Evolutionary conservation across 2,329 filamentous ascomycete species (phyloP), one percentile per base, ranked within the genome.

Genomic region (Aureobasidium uvarum): DNA sequence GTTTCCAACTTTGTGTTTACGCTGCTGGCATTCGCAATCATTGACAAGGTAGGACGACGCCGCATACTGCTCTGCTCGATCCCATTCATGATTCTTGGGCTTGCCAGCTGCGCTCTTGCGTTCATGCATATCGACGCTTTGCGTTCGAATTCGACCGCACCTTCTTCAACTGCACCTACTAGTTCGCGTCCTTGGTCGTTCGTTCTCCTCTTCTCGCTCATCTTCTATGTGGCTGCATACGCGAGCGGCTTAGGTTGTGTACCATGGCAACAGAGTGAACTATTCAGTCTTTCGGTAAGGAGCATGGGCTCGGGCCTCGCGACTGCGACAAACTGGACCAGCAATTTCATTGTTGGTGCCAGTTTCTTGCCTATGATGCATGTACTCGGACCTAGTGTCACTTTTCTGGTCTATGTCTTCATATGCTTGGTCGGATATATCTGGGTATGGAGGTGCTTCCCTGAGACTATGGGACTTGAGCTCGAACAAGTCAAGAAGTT

Each of bases 231-330:
- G 1, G 89, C 91, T 10, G 83, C 89, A 0, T 98, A 96, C 74
- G 94, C 94, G 1, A 81, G 93, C 1, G 94, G 94, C 2, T 83
- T 98, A 2, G 94, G 94, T 10, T 96, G 92, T 71, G 92, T 98
- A 2, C 93, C 94, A 0, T 98, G 94, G 94, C 94, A 96, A 83
- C 93, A 96, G 78, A 91, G 89, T 70, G 94, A 98, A 78, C 84
- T 74, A 18, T 97, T 97, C 73, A 90, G 92, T 0, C 81, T 93
- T 55, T 83, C 83, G 36, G 89, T 92, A 52, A 86, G 90, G 56
- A 87, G 88, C 5, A 77, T 91, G 1, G 91, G 90, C 33, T 90
- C 88, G 66, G 87, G 87, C 0, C 76, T 91, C 5, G 85, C 89
- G 1, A 94, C 93, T 8, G 89, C 88, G 5, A 96, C 91, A 7